A percentile compares a stretch with the other conserved stretches of the same genome.
Conservation (phyloP, 805 yeast species). For the Pichia cabralensis region DNA sequence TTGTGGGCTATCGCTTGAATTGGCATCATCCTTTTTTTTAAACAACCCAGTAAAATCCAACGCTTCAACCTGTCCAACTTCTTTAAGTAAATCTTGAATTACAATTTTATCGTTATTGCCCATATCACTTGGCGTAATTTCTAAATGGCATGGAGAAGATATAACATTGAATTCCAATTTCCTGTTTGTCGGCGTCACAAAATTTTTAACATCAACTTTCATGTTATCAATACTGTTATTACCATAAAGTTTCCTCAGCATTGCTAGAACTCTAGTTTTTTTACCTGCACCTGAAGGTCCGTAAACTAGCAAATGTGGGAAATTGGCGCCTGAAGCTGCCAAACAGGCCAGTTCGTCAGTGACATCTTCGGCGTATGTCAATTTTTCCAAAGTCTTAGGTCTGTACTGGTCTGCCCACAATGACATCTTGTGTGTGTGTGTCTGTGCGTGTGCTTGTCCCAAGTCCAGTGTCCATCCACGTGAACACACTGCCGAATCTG, state of each 20-base stretch:
- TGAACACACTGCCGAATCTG: no score
- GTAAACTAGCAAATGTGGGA: slow-evolving; percentile 85
- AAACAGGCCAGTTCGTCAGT: slow-evolving; percentile 43
- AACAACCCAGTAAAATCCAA: slow-evolving; percentile 59
- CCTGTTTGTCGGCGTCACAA: slow-evolving; percentile 60
- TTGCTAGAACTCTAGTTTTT: slow-evolving; percentile 81
- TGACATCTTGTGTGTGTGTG: slow-evolving; percentile 48
- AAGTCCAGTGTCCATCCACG: no score
- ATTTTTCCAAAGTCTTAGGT: slow-evolving; percentile 54
- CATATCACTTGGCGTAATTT: slow-evolving; percentile 94
- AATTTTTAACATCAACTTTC: slow-evolving; percentile 84
- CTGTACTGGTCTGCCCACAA: slow-evolving; percentile 95
- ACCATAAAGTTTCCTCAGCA: slow-evolving; percentile 75
- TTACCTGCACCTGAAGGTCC: slow-evolving; percentile 98
- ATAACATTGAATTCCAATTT: slow-evolving; percentile 88
- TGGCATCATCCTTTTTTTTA: slow-evolving; percentile 5
- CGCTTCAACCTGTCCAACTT: slow-evolving; percentile 90
- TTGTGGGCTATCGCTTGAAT: slow-evolving; percentile 9
- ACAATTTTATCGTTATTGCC: slow-evolving; percentile 94
- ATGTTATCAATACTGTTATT: slow-evolving; percentile 60
- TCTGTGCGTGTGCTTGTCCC: no score
- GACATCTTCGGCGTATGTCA: slow-evolving; percentile 60
- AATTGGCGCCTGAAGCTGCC: slow-evolving; percentile 58
- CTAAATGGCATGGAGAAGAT: slow-evolving; percentile 85
- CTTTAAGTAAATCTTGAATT: slow-evolving; percentile 87